phyloP scores from a whole-genome alignment of 2,329 filamentous ascomycete species.

The Claviceps sp. region DNA sequence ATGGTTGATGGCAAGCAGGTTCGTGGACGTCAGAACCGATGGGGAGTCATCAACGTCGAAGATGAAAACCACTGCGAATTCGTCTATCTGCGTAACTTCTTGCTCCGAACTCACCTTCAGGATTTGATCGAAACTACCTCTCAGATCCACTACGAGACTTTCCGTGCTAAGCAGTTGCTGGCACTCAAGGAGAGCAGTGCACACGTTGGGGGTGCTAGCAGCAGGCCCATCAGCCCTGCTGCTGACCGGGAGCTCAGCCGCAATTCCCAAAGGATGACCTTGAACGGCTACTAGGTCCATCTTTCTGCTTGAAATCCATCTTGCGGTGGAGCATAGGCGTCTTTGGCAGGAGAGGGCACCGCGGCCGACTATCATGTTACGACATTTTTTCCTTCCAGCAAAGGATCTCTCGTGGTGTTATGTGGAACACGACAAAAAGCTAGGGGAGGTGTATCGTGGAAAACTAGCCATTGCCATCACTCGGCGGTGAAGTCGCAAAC shows the following conservation, averaged over 20 bases:
- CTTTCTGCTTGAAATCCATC: conserved; percentile 16
- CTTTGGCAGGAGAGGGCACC: conserved; percentile 13
- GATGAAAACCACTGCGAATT: conserved; percentile 99
- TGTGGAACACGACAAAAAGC: conserved; percentile 13
- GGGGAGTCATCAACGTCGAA: conserved; percentile 99
- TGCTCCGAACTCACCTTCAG: conserved; percentile 94
- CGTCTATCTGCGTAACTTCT: conserved; percentile 94
- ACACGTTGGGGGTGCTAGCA: conserved; percentile 61
- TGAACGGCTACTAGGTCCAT: conserved; percentile 82
- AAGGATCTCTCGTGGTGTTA: conserved; percentile 18
- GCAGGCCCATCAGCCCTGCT: conserved; percentile 82
- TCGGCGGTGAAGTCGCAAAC: conserved; percentile 8
- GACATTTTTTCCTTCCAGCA: conserved; percentile 8
- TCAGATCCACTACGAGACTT: conserved; percentile 99
- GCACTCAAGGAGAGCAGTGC: conserved; percentile 97
- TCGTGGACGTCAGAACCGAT: conserved; percentile 93
- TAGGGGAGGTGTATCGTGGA: conserved; percentile 12
- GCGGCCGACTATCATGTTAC: conserved; percentile 12
- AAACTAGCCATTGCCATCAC: conserved; percentile 8
- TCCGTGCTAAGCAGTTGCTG: conserved; percentile 97
- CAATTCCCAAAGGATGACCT: conserved; percentile 91
- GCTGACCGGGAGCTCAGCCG: conserved; percentile 94
- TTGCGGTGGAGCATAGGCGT: conserved; percentile 22
- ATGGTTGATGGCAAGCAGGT: conserved; percentile 96
- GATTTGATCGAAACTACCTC: conserved; percentile 98